Conservation (phyloP, 75 land plant species). For the Cupressus sempervirens region DNA sequence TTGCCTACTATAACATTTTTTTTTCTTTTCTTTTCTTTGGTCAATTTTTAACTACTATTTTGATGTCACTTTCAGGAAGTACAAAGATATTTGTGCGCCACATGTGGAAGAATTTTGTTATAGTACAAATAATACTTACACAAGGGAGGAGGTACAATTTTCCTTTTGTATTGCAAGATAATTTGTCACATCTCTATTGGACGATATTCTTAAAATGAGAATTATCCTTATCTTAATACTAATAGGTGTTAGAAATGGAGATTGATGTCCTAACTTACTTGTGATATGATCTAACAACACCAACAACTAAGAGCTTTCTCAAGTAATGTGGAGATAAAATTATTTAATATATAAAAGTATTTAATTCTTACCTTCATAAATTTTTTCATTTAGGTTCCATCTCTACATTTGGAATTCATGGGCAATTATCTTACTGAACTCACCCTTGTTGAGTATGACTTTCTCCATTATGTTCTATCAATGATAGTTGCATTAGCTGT, state of each 20-base stretch:
- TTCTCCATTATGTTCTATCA: conserved; percentile 55
- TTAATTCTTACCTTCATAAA: neutral
- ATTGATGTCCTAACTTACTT: conserved; percentile 52
- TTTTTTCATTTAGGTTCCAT: conserved; percentile 29
- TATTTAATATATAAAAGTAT: neutral
- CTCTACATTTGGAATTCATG: conserved; percentile 43
- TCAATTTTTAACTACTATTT: neutral
- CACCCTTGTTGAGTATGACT: conserved; percentile 51
- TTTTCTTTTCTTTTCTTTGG: neutral
- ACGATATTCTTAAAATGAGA: neutral
- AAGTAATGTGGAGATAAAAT: conserved; percentile 36
- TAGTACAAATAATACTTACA: conserved; percentile 91
- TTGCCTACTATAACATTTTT: neutral
- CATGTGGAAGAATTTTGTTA: conserved; percentile 93
- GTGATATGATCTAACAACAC: conserved; percentile 60
- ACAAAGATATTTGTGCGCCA: conserved; percentile 96
- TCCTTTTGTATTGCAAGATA: neutral
- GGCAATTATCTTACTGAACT: conserved; percentile 55
- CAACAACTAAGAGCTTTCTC: conserved; percentile 87
- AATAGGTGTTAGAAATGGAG: conserved; percentile 85
- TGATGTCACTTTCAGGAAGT: conserved; percentile 52
- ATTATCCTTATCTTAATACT: neutral
- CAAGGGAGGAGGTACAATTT: conserved; percentile 56
- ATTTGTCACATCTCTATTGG: neutral
- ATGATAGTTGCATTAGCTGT: conserved; percentile 67